Evolutionary conservation across 441 rosid species (phyloP).

Genomic region (Corymbia citriodora): DNA sequence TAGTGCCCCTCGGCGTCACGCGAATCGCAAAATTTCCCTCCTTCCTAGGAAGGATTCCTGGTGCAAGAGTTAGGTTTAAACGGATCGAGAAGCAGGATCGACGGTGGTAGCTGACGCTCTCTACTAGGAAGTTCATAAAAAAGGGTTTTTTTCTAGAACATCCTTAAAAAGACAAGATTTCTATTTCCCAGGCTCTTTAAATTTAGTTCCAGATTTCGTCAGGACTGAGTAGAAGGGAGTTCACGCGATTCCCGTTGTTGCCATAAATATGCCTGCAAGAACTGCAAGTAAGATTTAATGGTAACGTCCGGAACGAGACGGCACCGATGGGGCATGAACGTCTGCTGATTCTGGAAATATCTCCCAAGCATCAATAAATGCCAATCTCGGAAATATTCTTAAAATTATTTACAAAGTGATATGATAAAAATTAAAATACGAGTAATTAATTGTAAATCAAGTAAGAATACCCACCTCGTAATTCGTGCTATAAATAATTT

Average conservation of each 20-base stretch:
- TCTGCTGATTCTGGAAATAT: background rate
- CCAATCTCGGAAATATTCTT: background rate
- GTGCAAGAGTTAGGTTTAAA: background rate
- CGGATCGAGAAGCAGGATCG: background rate
- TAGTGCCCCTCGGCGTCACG: background rate
- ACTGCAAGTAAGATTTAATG: background rate
- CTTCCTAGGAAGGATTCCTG: background rate
- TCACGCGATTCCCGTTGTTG: background rate
- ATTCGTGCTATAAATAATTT: background rate
- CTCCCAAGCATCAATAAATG: background rate
- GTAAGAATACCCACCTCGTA: background rate
- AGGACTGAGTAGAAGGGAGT: background rate
- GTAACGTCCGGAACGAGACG: background rate
- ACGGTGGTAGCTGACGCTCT: background rate
- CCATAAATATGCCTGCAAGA: background rate
- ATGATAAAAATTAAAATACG: background rate
- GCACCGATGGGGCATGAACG: background rate
- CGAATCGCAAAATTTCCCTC: background rate
- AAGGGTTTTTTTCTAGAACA: background rate
- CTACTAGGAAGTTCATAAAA: background rate
- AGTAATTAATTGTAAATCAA: background rate
- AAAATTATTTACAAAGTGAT: background rate
- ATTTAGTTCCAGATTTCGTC: background rate
- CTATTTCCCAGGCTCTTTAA: background rate
- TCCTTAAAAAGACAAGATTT: background rate